Base-by-base conservation (phyloP, 2,329 filamentous ascomycete genomes). In the Colletotrichum ledebouriae region DNA sequence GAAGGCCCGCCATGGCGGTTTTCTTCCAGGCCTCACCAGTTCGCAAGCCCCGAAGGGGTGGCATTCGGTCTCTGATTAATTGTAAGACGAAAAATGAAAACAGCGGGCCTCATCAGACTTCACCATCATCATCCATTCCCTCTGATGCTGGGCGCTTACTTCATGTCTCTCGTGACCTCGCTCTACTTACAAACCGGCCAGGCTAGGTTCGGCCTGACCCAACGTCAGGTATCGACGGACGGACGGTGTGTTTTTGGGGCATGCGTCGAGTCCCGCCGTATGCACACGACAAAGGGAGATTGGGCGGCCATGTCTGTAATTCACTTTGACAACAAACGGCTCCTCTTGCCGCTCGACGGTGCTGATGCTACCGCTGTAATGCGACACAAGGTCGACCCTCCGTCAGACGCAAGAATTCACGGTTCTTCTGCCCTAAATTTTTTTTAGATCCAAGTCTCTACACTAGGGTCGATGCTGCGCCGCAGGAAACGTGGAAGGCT, bases 111-210 rank as follows among this genome's bases (percentile, higher is more conserved):
- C n/a, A n/a, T n/a, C n/a, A n/a, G n/a, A n/a, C n/a, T n/a, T n/a
- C n/a, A n/a, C n/a, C n/a, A n/a, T n/a, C n/a, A n/a, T n/a, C n/a
- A n/a, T n/a, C n/a, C n/a, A 59, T 65, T 59, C 55, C 65, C 55
- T 59, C 10, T 49, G 39, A n/a, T 55, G 34, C 47, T 59, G 29
- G 47, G 41, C 49, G 33, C 34, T 41, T 47, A 55, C 42, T 39
- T 33, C 17, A 56, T 61, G 25, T 12, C 47, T 47, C 39, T 33
- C 65, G 55, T 65, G 65, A 65, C 65, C 34, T 49, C 42, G 22
- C 56, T 41, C 37, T 33, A 34, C 62, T 46, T 53, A 65, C 39
- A 58, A 29, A 37, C 62, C 33, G n/a, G 22, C 42, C 41, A 53
- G 47, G 29, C 4, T 29, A 41, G 39, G 58, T 52, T 29, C 50